Conservation (phyloP, 2,329 filamentous ascomycete genomes). For the Xenosphaeropsis pyriputrescens region DNA sequence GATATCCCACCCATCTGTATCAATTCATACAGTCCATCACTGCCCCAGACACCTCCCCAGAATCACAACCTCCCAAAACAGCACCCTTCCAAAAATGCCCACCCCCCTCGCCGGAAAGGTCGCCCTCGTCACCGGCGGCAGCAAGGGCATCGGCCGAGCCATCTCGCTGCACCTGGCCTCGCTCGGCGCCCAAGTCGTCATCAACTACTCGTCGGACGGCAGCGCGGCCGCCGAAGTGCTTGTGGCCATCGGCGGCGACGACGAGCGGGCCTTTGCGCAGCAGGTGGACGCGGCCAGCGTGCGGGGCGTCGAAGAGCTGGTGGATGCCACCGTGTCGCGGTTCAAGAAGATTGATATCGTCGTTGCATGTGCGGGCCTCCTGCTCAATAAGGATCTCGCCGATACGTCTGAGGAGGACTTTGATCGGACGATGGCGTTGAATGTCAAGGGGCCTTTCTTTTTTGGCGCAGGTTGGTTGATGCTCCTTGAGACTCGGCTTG, state of each 20-base stretch:
- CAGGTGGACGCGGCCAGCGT: constrained; percentile 37
- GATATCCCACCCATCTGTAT: too few species aligned
- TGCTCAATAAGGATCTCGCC: constrained; percentile 33
- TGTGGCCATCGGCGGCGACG: constrained; percentile 27
- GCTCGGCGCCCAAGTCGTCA: constrained; percentile 38
- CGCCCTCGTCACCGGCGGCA: constrained; percentile 72
- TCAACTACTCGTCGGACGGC: constrained; percentile 38
- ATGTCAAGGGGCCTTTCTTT: constrained; percentile 43
- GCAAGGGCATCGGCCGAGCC: constrained; percentile 54
- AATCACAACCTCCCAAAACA: too few species aligned
- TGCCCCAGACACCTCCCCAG: too few species aligned
- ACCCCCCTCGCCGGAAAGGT: constrained; percentile 38
- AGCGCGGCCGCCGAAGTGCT: constrained; percentile 32
- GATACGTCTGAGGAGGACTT: constrained; percentile 33
- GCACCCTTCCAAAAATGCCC: neutral
- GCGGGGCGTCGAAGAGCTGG: constrained; percentile 29
- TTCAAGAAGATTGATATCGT: constrained; percentile 44
- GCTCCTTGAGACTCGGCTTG: neutral
- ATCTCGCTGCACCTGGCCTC: constrained; percentile 33
- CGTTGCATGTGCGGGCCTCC: constrained; percentile 37
- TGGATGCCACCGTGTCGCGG: constrained; percentile 29
- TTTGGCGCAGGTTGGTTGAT: constrained; percentile 23
- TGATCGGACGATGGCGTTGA: constrained; percentile 31
- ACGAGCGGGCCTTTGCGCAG: constrained; percentile 35
- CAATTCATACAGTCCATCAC: too few species aligned